Evolutionary conservation across 1,284 basidiomycete species (phyloP).

Genomic region (Cutaneotrichosporon daszewskae): DNA sequence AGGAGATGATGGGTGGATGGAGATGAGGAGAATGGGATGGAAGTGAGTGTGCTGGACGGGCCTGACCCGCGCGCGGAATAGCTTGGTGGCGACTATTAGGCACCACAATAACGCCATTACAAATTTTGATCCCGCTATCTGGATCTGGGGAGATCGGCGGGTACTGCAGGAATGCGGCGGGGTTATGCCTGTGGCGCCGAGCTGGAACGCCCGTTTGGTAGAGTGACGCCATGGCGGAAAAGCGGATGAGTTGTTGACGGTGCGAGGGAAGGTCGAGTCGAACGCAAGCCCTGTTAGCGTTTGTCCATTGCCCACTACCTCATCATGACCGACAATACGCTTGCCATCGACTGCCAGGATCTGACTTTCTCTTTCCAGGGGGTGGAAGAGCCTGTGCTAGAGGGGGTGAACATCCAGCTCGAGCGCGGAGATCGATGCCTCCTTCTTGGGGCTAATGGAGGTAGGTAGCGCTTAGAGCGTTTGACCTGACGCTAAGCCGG

Average conservation of each 20-base stretch:
- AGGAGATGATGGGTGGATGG: neutral
- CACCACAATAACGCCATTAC: too few relatives aligned
- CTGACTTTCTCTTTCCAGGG: constrained; percentile 61
- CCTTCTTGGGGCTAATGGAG: constrained; percentile 86
- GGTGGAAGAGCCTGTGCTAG: constrained; percentile 52
- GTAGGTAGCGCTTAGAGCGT: constrained; percentile 47
- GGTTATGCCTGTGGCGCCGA: too few relatives aligned
- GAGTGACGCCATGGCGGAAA: too few relatives aligned
- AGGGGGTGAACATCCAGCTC: constrained; percentile 62
- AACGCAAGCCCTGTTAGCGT: too few relatives aligned
- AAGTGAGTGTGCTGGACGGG: neutral
- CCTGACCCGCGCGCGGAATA: too few relatives aligned
- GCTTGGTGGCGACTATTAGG: too few relatives aligned
- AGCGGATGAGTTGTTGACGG: neutral
- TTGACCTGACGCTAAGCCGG: constrained; percentile 56
- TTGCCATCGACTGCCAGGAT: constrained; percentile 55
- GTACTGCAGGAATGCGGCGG: too few relatives aligned
- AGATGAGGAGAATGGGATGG: neutral
- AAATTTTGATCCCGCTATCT: too few relatives aligned
- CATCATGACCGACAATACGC: constrained; percentile 8
- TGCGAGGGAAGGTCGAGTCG: neutral
- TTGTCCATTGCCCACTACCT: constrained; percentile 4
- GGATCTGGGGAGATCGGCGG: too few relatives aligned
- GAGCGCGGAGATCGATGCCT: constrained; percentile 71
- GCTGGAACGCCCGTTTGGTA: too few relatives aligned